Conservation (phyloP, 2,329 filamentous ascomycete genomes). For the Rhynchosporium secalis region DNA sequence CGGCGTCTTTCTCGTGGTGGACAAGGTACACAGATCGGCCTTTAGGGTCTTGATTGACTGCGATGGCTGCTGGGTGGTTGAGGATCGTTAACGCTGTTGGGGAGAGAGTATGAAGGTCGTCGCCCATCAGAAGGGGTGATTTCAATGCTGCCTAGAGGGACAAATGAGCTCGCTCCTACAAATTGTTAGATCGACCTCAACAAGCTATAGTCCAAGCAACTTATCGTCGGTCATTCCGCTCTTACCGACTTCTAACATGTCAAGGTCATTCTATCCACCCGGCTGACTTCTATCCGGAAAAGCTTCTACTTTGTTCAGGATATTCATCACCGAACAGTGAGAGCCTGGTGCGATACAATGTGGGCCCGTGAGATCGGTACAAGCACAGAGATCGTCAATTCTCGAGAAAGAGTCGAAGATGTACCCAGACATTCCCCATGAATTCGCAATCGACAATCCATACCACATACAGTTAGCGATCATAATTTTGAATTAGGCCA, state of each 20-base stretch:
- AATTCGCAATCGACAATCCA: slow-evolving; percentile 43
- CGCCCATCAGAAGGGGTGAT: slow-evolving; percentile 30
- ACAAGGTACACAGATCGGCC: slow-evolving; percentile 22
- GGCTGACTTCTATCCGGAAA: slow-evolving; percentile 28
- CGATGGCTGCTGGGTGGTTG: slow-evolving; percentile 30
- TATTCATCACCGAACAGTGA: slow-evolving; percentile 29
- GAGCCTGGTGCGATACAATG: slow-evolving; percentile 29
- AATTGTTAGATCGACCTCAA: background rate
- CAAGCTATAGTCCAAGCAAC: slow-evolving; percentile 1
- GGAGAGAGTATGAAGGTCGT: slow-evolving; percentile 25
- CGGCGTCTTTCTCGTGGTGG: slow-evolving; percentile 42
- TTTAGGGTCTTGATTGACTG: slow-evolving; percentile 29
- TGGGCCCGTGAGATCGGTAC: slow-evolving; percentile 21
- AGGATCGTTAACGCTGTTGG: slow-evolving; percentile 27
- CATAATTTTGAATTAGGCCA: too few species aligned
- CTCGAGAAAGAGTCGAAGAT: slow-evolving; percentile 38
- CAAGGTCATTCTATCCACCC: slow-evolving; percentile 33
- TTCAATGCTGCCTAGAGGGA: slow-evolving; percentile 31
- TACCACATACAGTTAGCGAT: slow-evolving; percentile 29
- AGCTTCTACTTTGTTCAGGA: slow-evolving; percentile 28
- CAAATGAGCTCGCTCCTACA: slow-evolving; percentile 30
- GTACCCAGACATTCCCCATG: slow-evolving; percentile 45
- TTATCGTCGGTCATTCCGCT: slow-evolving; percentile 32
- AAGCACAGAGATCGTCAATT: slow-evolving; percentile 30
- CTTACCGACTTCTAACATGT: slow-evolving; percentile 32